Evolutionary conservation across 2,329 filamentous ascomycete species (phyloP).

Genomic region (Cordyceps fumosorosea): DNA sequence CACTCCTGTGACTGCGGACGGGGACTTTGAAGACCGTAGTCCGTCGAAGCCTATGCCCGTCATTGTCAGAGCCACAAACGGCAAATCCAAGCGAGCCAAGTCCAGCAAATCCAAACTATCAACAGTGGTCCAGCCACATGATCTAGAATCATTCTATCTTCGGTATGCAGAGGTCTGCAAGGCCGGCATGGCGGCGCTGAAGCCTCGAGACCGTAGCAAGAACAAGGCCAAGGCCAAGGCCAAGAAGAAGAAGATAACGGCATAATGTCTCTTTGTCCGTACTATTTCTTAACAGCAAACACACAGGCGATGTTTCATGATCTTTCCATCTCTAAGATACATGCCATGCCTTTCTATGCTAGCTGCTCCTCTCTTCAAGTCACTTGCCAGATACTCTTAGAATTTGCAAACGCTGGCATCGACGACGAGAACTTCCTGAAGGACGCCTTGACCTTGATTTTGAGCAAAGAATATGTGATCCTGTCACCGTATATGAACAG

Average conservation of each 20-base stretch:
- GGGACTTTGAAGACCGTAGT: conserved; percentile 54
- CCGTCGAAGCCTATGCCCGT: conserved; percentile 59
- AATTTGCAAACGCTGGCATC: neutral
- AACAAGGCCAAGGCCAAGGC: conserved; percentile 74
- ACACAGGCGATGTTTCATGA: neutral
- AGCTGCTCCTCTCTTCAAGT: too few relatives aligned
- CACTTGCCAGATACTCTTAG: neutral
- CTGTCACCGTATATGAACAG: neutral
- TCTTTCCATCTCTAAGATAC: neutral
- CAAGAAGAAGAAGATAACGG: conserved; percentile 57
- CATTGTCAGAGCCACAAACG: conserved; percentile 78
- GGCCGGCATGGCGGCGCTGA: conserved; percentile 77
- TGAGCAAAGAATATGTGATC: neutral
- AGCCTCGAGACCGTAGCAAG: conserved; percentile 89
- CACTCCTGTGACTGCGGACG: conserved; percentile 36
- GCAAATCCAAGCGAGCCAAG: conserved; percentile 55
- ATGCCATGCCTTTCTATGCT: neutral
- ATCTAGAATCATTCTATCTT: conserved; percentile 73
- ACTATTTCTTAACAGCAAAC: neutral
- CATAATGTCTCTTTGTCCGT: conserved; percentile 13
- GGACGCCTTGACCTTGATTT: neutral
- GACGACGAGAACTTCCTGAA: neutral
- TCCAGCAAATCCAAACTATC: conserved; percentile 65
- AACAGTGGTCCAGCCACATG: conserved; percentile 71
- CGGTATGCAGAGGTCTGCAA: conserved; percentile 90